Evolutionary conservation across 2,329 filamentous ascomycete genomes (phyloP), one percentile per base, ranked within the genome.

Genomic region (Sporothrix inflata): DNA sequence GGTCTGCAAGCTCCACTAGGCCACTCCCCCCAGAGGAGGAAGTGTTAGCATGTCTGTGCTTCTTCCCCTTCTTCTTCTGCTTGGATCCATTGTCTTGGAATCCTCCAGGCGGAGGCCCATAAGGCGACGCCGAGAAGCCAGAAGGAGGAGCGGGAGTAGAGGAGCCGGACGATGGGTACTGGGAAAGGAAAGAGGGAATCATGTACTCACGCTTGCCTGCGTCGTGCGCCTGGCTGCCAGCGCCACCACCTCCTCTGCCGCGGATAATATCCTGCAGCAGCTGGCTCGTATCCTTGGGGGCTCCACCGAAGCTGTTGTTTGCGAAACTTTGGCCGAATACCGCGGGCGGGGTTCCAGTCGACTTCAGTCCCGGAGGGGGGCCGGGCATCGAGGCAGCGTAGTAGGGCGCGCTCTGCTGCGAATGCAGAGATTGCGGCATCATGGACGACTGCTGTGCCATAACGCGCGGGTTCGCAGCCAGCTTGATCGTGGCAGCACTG

Each of bases 31-130:
- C 92, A 90, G 94, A 97, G 91, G 95, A 98, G 93, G 94, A 97
- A 95, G 95, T 98, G 94, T 98, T 97, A 96, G 94, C 95, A 91
- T 98, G 94, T 91, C 94, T 97, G 89, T 98, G 95, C 94, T 98
- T 98, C 91, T 97, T 98, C 88, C 94, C 94, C 94, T 97, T 97
- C 90, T 97, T 98, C 92, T 97, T 97, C 90, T 97, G 94, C 91
- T 97, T 97, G 86, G 93, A 91, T 86, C 92, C 92, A 86, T 91
- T 91, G 83, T 97, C 94, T 90, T 94, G 92, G 86, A 93, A 94
- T 85, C 90, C 89, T 87, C 92, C 93, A 87, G 92, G 86, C 86
- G 92, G 92, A 82, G 90, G 92, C 85, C 92, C 93, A 87, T 97
- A 97, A 87, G 96, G 93, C 89, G 93, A 92, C 89, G 89, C 92